Evolutionary conservation across 192 early-diverging fungal species (phyloP).

Genomic region (Rhizoclosmatium globosum): DNA sequence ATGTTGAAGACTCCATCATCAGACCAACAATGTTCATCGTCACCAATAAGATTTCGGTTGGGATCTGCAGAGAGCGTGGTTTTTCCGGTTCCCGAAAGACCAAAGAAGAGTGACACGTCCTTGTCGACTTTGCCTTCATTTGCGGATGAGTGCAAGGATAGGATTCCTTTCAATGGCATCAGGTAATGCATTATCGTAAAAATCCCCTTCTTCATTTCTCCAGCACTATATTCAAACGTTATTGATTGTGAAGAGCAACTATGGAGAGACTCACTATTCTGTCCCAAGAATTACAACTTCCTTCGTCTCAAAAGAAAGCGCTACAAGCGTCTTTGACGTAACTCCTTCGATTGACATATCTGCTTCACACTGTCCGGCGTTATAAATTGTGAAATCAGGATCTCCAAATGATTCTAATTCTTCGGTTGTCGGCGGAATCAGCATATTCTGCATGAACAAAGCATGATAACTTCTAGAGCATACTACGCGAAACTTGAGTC

Average conservation of each 20-base stretch:
- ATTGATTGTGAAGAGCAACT: not conserved
- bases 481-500: constrained; percentile 90
- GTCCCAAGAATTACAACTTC: constrained; percentile 96
- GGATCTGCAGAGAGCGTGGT: constrained; percentile 92
- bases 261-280: constrained; percentile 65
- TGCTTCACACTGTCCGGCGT: constrained; percentile 84
- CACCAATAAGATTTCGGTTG: constrained; percentile 85
- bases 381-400: constrained; percentile 93
- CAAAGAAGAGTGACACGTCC: constrained; percentile 85
- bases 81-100: constrained; percentile 94
- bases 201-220: constrained; percentile 50
- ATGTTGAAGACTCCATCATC: constrained; percentile 94
- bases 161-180: constrained; percentile 85
- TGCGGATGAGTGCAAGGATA: constrained; percentile 87
- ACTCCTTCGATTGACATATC: constrained; percentile 83
- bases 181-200: constrained; percentile 98
- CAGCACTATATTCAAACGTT: constrained; percentile 3
- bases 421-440: constrained; percentile 86
- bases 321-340: constrained; percentile 85
- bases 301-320: constrained; percentile 82
- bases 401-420: constrained; percentile 87
- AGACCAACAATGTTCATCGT: constrained; percentile 97
- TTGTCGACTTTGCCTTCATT: constrained; percentile 71
- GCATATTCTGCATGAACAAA: constrained; percentile 97
- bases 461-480: constrained; percentile 90